These are phyloP conservation scores for Clavariopsis aquatica DNA, from an alignment of 495 filamentous ascomycete species.

Conservation along the genomic window DNA sequence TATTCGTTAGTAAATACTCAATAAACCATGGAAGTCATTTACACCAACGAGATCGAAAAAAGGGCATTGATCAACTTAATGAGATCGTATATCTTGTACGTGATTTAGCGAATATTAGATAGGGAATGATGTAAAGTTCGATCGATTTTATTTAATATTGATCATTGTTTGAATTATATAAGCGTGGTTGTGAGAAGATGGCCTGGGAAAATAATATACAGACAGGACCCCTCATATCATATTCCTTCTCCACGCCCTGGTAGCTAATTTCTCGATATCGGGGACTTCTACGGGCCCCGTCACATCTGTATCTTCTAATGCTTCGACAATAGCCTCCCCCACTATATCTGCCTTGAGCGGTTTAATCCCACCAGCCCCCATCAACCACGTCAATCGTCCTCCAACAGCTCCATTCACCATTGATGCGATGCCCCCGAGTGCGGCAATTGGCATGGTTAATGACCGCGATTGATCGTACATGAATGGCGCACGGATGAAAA, in stretches of 20 bases:
- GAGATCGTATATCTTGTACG: no score
- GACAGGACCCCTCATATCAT: constrained; percentile 46
- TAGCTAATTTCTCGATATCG: constrained; percentile 46
- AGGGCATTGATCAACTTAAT: no score
- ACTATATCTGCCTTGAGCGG: constrained; percentile 84
- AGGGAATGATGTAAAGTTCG: no score
- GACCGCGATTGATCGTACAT: constrained; percentile 81
- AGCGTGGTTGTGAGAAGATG: no score
- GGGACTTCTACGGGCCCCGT: constrained; percentile 45
- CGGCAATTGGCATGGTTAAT: constrained; percentile 83
- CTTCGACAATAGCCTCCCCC: constrained; percentile 59
- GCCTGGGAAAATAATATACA: no score
- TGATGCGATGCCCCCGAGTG: constrained; percentile 65
- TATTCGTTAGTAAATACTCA: no score
- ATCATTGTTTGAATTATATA: no score
- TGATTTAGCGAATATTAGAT: no score
- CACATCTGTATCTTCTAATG: constrained; percentile 43
- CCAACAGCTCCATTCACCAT: constrained; percentile 73
- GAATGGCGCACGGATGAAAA: constrained; percentile 85
- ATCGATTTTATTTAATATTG: no score
- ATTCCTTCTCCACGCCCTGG: constrained; percentile 45
- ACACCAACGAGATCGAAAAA: no score
- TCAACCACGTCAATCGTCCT: constrained; percentile 67
- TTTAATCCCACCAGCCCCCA: constrained; percentile 80
- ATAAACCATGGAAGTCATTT: no score